Conservation (phyloP, 768 basidiomycete species). For the Hypholoma fasciculare region DNA sequence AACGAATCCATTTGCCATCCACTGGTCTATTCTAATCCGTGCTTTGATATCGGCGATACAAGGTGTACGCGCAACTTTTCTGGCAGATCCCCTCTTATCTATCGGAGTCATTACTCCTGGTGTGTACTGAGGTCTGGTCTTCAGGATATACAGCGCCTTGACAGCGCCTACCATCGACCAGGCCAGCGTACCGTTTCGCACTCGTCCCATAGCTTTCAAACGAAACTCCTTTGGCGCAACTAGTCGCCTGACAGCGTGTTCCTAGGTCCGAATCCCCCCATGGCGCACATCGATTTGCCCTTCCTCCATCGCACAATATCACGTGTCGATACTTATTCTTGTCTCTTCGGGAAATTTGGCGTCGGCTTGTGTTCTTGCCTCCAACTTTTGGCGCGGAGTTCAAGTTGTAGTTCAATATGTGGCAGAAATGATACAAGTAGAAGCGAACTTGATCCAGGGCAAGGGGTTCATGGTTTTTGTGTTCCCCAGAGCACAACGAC, state of each 20-base stretch:
- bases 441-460: constrained; percentile 12
- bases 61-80: background rate
- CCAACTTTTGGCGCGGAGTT: constrained; percentile 23
- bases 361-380: constrained; percentile 14
- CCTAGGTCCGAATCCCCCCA: too few species aligned
- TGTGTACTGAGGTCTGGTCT: background rate
- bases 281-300: too few species aligned
- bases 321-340: background rate
- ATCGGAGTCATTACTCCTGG: background rate
- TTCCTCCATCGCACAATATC: background rate
- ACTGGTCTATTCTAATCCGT: background rate
- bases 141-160: background rate
- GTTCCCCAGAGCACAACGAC: constrained; percentile 6
- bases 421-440: constrained; percentile 10
- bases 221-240: too few species aligned
- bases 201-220: too few species aligned
- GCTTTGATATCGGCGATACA: constrained; percentile 1
- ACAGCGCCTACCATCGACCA: background rate
- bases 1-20: background rate
- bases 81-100: background rate
- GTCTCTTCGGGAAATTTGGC: background rate
- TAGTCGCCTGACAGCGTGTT: too few species aligned
- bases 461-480: constrained; percentile 10
- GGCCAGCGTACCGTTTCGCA: background rate
- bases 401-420: constrained; percentile 22